Conservation (phyloP, 768 basidiomycete genomes). For the Hysterangium stoloniferum region DNA sequence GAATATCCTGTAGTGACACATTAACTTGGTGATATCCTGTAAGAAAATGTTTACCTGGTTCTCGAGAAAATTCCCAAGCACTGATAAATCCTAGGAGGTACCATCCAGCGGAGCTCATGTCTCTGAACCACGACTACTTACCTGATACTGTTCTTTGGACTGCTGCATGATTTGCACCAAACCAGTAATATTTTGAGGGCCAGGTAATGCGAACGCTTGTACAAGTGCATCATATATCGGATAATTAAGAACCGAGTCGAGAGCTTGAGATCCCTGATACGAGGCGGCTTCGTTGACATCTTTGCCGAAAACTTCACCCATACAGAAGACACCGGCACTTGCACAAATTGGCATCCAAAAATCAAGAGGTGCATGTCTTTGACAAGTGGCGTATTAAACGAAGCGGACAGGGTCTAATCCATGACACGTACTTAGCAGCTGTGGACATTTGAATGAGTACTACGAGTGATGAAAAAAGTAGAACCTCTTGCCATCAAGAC, state of each 20-base stretch:
- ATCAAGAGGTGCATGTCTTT: constrained; percentile 55
- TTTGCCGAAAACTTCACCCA: constrained; percentile 67
- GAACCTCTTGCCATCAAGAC: constrained; percentile 62
- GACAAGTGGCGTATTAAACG: constrained; percentile 14
- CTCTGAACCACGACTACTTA: neutral
- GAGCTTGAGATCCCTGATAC: constrained; percentile 53
- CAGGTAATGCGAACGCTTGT: constrained; percentile 65
- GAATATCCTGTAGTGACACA: constrained; percentile 38
- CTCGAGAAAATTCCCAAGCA: constrained; percentile 71
- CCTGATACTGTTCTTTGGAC: constrained; percentile 47
- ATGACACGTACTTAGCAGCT: constrained; percentile 28
- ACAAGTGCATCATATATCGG: constrained; percentile 60
- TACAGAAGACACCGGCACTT: constrained; percentile 77
- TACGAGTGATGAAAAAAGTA: neutral
- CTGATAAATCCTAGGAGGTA: constrained; percentile 24
- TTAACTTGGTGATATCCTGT: no score
- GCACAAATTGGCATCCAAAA: constrained; percentile 75
- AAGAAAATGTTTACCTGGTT: no score
- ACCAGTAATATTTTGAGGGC: constrained; percentile 52
- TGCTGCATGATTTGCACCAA: constrained; percentile 44
- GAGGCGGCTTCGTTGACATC: constrained; percentile 41
- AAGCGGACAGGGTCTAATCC: constrained; percentile 15
- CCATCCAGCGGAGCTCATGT: neutral
- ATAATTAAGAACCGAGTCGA: constrained; percentile 68
- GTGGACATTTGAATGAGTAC: constrained; percentile 6